Evolutionary conservation across 106 monocot species (phyloP).

Genomic region (Ottelia alismoides): DNA sequence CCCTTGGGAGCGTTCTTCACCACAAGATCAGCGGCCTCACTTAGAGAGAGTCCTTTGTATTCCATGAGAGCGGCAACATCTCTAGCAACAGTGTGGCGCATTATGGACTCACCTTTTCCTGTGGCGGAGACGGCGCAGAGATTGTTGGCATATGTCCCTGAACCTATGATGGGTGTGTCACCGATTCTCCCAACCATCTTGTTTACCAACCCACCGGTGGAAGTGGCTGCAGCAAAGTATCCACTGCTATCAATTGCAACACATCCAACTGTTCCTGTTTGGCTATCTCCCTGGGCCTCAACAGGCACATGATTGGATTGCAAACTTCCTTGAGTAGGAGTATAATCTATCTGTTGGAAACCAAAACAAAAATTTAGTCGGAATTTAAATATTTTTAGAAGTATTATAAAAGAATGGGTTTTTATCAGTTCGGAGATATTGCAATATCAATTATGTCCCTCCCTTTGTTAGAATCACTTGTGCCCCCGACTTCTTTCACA

Average conservation of each 20-base stretch:
- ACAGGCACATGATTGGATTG: not conserved
- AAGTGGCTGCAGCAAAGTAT: constrained; percentile 73
- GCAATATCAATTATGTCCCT: no score
- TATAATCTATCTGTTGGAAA: constrained; percentile 67
- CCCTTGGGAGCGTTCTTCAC: constrained; percentile 21
- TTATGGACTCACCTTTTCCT: constrained; percentile 76
- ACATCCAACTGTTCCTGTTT: constrained; percentile 92
- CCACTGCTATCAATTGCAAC: constrained; percentile 64
- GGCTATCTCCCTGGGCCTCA: constrained; percentile 33
- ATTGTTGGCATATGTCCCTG: constrained; percentile 86
- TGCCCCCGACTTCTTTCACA: no score
- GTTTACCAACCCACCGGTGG: constrained; percentile 88
- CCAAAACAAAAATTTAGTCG: no score
- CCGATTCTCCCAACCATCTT: constrained; percentile 93
- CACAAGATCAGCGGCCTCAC: constrained; percentile 53
- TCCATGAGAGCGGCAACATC: constrained; percentile 96
- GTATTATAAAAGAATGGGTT: no score
- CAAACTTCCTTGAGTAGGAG: constrained; percentile 8
- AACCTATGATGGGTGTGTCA: constrained; percentile 81
- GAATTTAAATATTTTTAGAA: no score
- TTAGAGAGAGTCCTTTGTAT: constrained; percentile 56
- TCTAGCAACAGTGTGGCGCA: constrained; percentile 49
- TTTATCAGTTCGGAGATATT: no score
- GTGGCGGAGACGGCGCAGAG: constrained; percentile 87
- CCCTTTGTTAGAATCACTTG: no score